These are phyloP conservation scores for Circinella minor DNA, from an alignment of 371 early-diverging fungal species.

Conservation along the genomic window DNA sequence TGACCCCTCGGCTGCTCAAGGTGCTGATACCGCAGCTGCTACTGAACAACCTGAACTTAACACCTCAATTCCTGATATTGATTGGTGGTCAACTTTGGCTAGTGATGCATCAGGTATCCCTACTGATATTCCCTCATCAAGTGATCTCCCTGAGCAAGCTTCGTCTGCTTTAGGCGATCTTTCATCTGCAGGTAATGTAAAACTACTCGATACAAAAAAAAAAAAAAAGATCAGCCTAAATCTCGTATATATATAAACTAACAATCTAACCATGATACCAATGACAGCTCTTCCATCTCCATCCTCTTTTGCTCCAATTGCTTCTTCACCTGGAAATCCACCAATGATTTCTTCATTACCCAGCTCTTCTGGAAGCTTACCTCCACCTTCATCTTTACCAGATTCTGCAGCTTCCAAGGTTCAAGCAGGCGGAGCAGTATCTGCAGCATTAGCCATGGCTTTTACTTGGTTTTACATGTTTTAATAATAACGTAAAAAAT, in stretches of 20 bases:
- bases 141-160: not conserved
- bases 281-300: not conserved
- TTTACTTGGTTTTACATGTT: not conserved
- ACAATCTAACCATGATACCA: not conserved
- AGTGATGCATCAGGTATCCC: slow-evolving; percentile 13
- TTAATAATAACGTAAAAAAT: not conserved
- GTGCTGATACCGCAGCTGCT: not conserved
- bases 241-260: not conserved
- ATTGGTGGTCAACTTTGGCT: slow-evolving; percentile 17
- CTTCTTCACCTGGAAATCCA: not conserved
- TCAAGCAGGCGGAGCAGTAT: not conserved
- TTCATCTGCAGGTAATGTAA: not conserved
- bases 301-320: not conserved
- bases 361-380: not conserved
- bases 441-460: not conserved
- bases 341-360: not conserved
- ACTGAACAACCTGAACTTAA: slow-evolving; percentile 1
- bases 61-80: slow-evolving; percentile 16
- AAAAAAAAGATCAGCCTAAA: not conserved
- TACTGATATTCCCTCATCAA: not conserved
- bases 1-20: not conserved
- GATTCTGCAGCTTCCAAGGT: not conserved
- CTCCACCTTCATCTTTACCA: not conserved
- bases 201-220: not conserved
- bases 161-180: not conserved